Percentiles rank a stretch among this genome's conserved stretches.
Conservation (phyloP, 768 basidiomycete species). For the Suillus spraguei region DNA sequence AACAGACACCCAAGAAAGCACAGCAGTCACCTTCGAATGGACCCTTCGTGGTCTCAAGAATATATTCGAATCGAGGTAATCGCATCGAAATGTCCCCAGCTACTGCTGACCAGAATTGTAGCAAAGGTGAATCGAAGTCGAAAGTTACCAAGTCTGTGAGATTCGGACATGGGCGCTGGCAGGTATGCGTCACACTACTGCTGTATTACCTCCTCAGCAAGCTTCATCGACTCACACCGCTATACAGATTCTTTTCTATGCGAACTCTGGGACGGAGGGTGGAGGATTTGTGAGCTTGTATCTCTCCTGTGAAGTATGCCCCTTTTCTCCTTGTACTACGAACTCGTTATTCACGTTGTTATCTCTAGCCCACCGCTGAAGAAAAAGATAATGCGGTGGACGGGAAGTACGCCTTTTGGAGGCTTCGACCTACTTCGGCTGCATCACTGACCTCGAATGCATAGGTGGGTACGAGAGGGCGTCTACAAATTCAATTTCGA, state of each 20-base stretch:
- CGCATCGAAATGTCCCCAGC: neutral
- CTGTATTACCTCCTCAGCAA: slow-evolving; percentile 15
- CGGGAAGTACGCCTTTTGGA: slow-evolving; percentile 47
- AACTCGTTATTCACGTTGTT: slow-evolving; percentile 6
- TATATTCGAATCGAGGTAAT: slow-evolving; percentile 70
- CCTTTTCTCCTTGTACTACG: neutral
- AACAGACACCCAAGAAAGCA: slow-evolving; percentile 51
- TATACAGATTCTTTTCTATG: slow-evolving; percentile 76
- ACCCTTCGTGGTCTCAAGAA: slow-evolving; percentile 67
- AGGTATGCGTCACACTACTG: slow-evolving; percentile 40
- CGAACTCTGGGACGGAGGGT: slow-evolving; percentile 72
- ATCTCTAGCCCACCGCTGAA: slow-evolving; percentile 66
- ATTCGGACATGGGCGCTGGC: slow-evolving; percentile 81
- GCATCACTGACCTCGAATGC: slow-evolving; percentile 1
- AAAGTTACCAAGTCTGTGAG: slow-evolving; percentile 74
- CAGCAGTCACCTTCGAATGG: slow-evolving; percentile 75
- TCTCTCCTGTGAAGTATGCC: slow-evolving; percentile 76
- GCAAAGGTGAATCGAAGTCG: slow-evolving; percentile 76
- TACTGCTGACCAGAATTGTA: slow-evolving; percentile 22
- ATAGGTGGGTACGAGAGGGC: slow-evolving; percentile 83
- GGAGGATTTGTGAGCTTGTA: slow-evolving; percentile 73
- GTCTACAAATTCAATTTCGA: slow-evolving; percentile 88
- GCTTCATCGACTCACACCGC: neutral
- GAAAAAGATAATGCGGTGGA: slow-evolving; percentile 70
- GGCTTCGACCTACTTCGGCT: neutral